Conservation (phyloP, 2,329 filamentous ascomycete species). For the Microdochium trichocladiopsis region DNA sequence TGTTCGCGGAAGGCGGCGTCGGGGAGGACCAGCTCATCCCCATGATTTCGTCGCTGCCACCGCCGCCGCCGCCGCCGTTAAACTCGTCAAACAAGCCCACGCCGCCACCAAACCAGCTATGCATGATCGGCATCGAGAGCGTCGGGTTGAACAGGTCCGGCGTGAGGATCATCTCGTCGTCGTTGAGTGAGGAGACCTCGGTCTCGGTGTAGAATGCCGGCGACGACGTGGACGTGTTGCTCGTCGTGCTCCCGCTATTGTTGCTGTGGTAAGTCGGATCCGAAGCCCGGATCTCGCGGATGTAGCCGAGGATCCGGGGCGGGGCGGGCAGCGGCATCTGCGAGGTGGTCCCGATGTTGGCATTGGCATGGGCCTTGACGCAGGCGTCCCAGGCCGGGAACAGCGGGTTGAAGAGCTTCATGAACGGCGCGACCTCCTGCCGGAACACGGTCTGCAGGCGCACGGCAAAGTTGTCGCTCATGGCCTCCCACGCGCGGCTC, state of each 20-base stretch:
- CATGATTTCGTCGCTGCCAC: not conserved
- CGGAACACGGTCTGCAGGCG: constrained; percentile 3
- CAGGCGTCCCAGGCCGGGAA: not conserved
- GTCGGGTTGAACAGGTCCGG: not conserved
- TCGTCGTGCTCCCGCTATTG: not conserved
- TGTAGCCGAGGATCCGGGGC: not conserved
- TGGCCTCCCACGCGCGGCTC: constrained; percentile 21
- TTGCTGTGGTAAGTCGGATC: too few species aligned
- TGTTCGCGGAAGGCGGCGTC: not conserved
- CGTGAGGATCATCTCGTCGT: not conserved
- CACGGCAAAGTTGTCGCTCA: constrained; percentile 20
- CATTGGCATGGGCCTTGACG: not conserved
- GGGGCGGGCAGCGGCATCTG: not conserved
- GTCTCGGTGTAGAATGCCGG: not conserved
- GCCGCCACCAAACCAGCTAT: not conserved
- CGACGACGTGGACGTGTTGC: not conserved
- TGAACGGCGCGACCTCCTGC: not conserved
- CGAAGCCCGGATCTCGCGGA: not conserved
- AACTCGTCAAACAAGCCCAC: not conserved
- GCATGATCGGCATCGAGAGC: not conserved
- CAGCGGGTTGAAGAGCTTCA: not conserved
- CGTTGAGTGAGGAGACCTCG: not conserved
- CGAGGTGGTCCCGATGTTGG: not conserved
- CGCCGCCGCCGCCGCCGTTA: not conserved
- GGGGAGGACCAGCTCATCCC: not conserved